Percentiles rank a stretch among this genome's conserved stretches.
phyloP scores from a whole-genome alignment of 352 stramenopile genomes.

The Phytophthora foliorum region DNA sequence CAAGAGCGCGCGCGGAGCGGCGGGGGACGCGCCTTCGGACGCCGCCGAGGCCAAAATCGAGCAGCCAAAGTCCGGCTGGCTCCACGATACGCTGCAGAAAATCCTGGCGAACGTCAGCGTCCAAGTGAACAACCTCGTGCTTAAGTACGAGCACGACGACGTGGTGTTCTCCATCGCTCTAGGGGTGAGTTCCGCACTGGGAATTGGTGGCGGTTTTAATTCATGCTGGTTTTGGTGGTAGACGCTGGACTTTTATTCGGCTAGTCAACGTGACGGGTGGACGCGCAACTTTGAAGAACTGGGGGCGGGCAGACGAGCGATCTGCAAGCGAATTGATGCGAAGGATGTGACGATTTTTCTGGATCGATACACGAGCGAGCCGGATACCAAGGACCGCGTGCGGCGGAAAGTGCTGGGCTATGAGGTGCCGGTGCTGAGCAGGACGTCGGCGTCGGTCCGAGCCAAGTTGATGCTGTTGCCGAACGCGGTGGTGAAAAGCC shows the following conservation, averaged over 20 bases:
- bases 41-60: constrained; percentile 63
- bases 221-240: too few relatives aligned
- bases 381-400: constrained; percentile 44
- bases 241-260: constrained; percentile 84
- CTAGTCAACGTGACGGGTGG: constrained; percentile 67
- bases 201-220: too few relatives aligned
- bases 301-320: constrained; percentile 49
- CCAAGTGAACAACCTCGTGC: constrained; percentile 90
- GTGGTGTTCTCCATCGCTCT: constrained; percentile 88
- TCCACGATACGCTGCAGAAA: constrained; percentile 81
- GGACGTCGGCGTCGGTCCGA: constrained; percentile 74
- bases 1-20: constrained; percentile 31
- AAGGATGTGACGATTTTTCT: constrained; percentile 89
- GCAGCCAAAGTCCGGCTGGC: constrained; percentile 83
- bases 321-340: constrained; percentile 76
- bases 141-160: constrained; percentile 91
- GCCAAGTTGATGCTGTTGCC: constrained; percentile 62
- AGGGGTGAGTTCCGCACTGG: constrained; percentile 50
- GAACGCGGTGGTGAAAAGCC: constrained; percentile 18
- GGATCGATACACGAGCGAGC: constrained; percentile 80
- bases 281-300: constrained; percentile 75
- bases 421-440: constrained; percentile 79
- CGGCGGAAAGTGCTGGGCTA: constrained; percentile 84
- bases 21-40: constrained; percentile 2
- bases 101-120: constrained; percentile 88